Conservation (phyloP, 139 green algal genomes). For the Coccomyxa sp. region DNA sequence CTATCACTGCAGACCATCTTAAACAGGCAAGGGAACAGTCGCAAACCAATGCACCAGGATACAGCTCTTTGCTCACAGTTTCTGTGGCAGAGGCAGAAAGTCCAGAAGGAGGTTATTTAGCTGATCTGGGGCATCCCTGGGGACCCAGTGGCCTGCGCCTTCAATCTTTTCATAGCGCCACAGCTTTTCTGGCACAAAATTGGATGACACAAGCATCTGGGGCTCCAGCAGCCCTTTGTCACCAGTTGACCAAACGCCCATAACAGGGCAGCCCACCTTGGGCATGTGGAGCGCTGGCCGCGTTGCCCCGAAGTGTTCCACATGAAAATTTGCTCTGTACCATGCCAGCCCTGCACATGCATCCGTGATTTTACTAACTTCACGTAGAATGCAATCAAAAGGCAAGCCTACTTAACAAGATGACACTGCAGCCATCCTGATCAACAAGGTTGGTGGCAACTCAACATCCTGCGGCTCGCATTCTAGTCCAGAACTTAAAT, state of each 20-base stretch:
- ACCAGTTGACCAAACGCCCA: slow-evolving; percentile 14
- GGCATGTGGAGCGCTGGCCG: background rate
- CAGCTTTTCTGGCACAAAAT: background rate
- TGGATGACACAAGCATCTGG: slow-evolving; percentile 9
- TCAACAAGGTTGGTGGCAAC: background rate
- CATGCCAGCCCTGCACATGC: slow-evolving; percentile 7
- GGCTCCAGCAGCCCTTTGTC: slow-evolving; percentile 9
- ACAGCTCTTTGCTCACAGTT: no score
- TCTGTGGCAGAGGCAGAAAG: background rate
- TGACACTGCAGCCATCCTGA: background rate
- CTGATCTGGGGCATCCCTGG: background rate
- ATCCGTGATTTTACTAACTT: background rate
- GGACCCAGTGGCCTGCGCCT: slow-evolving; percentile 1
- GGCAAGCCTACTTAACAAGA: background rate
- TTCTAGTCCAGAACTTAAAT: background rate
- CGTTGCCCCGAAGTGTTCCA: slow-evolving; percentile 12
- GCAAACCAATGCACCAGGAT: no score
- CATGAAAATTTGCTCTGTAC: slow-evolving; percentile 15
- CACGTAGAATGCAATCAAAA: background rate
- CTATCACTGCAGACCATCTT: no score
- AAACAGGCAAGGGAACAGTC: no score
- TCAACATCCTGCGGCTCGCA: no score
- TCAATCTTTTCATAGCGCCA: slow-evolving; percentile 3
- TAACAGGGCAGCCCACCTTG: background rate
- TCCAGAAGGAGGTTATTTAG: background rate